Conservation (phyloP, 768 basidiomycete species). For the Rhizopogon rudus region DNA sequence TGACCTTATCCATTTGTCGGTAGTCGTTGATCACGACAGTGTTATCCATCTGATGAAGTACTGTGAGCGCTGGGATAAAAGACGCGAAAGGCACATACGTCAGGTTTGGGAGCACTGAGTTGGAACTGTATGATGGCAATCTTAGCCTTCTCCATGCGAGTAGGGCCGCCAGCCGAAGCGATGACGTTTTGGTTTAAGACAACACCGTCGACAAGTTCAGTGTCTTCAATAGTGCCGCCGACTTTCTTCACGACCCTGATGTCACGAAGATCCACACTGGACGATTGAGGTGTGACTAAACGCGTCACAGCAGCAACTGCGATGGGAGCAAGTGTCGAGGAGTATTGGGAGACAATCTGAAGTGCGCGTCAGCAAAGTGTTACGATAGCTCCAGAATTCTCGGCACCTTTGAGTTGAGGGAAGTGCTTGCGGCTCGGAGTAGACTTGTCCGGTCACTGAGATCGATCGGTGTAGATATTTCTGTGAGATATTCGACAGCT, state of each 20-base stretch:
- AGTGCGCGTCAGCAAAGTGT: background rate
- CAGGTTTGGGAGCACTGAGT: slow-evolving; percentile 94
- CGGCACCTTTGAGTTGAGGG: slow-evolving; percentile 90
- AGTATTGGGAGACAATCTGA: slow-evolving; percentile 99
- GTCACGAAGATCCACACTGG: slow-evolving; percentile 95
- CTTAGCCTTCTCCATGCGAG: slow-evolving; percentile 96
- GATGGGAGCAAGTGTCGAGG: slow-evolving; percentile 95
- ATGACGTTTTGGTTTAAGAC: slow-evolving; percentile 97
- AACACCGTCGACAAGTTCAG: slow-evolving; percentile 92
- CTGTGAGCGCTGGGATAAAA: background rate
- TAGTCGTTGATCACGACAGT: slow-evolving; percentile 99
- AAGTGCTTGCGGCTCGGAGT: slow-evolving; percentile 90
- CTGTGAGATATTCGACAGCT: slow-evolving; percentile 89
- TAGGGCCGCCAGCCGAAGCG: slow-evolving; percentile 85
- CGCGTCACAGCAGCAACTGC: slow-evolving; percentile 96
- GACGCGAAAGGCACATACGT: slow-evolving; percentile 48
- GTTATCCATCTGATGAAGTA: slow-evolving; percentile 85
- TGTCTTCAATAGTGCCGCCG: slow-evolving; percentile 98
- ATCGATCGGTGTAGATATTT: slow-evolving; percentile 90
- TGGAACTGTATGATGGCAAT: slow-evolving; percentile 99
- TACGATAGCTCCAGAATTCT: background rate
- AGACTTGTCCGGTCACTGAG: slow-evolving; percentile 81
- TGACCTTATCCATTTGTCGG: slow-evolving; percentile 99
- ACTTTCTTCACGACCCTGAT: slow-evolving; percentile 97
- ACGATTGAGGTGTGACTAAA: slow-evolving; percentile 81